Evolutionary conservation across 306 rosid species (phyloP), one percentile per base, ranked within the genome.

Genomic region (Vachellia collinsii): DNA sequence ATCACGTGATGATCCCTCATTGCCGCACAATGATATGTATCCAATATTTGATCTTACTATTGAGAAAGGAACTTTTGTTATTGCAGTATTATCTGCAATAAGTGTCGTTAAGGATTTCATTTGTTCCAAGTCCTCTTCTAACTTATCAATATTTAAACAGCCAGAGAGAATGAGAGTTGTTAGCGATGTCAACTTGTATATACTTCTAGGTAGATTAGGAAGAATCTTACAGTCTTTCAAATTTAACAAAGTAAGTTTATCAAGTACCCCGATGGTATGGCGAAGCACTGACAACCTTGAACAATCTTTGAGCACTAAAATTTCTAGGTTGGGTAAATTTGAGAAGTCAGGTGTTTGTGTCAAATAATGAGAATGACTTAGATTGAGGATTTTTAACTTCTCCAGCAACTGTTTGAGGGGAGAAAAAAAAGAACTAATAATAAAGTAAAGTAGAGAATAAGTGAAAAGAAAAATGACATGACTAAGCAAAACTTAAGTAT

Each of bases 1-100:
- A 50, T 50, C 56, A 4, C 0, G 20, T 5, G 56, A 50, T 16
- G 8, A 16, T 16, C 56, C 84, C 88, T 84, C 89, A 16, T 50
- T 16, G 20, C 56, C 20, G 3, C 56, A 50, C 56, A 50, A 16
- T 0, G 56, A 50, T 16, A 50, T 50, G 4, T 50, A 50, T 50
- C 56, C 56, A 16, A 50, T 16, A 14, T 50, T 50, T 16, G n/a
- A 50, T 16, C 20, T 50, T 5, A 50, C 20, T 50, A 50, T 16
- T 50, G 56, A 50, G 20, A 50, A 50, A 50, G 56, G 56, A 14
- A 50, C n/a, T 50, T 50, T 50, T 50, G 1, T 50, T 4, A 50
- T 50, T 8, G 8, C 3, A 16, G 20, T 50, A 50, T 53, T 53
- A 19, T 53, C 59, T 53, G 59, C 59, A 53, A 53, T 7, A 5